phyloP scores from a whole-genome alignment of 2,329 filamentous ascomycete species.

The Fusarium tricinctum region DNA sequence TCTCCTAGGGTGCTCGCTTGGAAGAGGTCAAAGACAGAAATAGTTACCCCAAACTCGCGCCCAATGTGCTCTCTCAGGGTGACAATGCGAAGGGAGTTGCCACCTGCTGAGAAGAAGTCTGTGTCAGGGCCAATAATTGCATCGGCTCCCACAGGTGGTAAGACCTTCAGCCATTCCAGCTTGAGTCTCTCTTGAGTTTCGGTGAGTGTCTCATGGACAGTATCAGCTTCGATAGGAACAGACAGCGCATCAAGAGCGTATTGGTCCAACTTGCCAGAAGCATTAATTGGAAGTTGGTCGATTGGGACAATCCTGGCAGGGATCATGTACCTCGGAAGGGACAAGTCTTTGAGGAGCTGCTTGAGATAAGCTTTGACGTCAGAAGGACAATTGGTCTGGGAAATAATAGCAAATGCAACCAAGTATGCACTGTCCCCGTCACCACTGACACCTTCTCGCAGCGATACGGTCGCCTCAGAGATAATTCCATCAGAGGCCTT shows the following conservation, averaged over 20 bases:
- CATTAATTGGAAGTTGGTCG: neutral
- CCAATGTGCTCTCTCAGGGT: neutral
- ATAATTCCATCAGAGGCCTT: neutral
- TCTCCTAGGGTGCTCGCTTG: neutral
- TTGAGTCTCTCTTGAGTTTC: conserved; percentile 15
- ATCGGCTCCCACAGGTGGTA: neutral
- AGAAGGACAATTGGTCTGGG: neutral
- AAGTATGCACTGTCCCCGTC: conserved; percentile 9
- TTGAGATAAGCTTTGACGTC: neutral
- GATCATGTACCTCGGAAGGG: conserved; percentile 7
- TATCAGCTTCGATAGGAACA: neutral
- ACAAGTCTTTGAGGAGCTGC: conserved; percentile 1
- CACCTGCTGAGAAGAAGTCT: conserved; percentile 8
- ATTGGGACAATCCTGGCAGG: conserved; percentile 3
- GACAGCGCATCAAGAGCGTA: neutral
- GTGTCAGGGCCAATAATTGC: neutral
- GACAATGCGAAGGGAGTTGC: conserved; percentile 9
- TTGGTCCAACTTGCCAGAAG: conserved; percentile 16
- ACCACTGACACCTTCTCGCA: neutral
- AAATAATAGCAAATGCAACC: conserved; percentile 6
- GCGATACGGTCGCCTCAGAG: conserved; percentile 2
- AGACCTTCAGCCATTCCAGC: conserved; percentile 4
- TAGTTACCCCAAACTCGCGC: neutral
- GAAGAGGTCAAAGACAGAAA: conserved; percentile 15
- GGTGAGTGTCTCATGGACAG: neutral